These are phyloP conservation scores for Cyclotella choctawhatcheeana DNA, from an alignment of 108 stramenopile genomes.

Conservation along the genomic window DNA sequence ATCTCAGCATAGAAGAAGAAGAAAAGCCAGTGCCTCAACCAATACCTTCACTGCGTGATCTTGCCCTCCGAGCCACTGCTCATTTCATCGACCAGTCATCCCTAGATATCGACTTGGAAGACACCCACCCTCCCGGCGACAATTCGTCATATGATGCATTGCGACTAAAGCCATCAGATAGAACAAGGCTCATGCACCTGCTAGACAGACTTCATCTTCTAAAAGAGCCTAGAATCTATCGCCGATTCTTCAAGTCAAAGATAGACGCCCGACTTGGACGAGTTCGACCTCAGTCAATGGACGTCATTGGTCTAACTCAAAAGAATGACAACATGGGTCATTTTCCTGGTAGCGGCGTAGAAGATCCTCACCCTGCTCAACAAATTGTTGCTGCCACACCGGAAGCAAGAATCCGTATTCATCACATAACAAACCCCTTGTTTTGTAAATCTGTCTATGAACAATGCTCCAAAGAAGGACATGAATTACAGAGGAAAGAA, in stretches of 20 bases:
- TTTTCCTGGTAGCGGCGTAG: slow-evolving; percentile 50
- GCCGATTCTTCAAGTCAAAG: slow-evolving; percentile 72
- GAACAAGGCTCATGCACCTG: slow-evolving; percentile 72
- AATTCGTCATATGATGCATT: slow-evolving; percentile 67
- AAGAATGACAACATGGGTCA: slow-evolving; percentile 85
- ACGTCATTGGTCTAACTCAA: slow-evolving; percentile 81
- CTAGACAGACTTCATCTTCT: slow-evolving; percentile 74
- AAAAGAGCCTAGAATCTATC: slow-evolving; percentile 72
- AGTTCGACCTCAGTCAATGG: slow-evolving; percentile 63
- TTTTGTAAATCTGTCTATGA: slow-evolving; percentile 29
- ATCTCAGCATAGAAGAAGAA: slow-evolving; percentile 32
- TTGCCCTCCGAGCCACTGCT: slow-evolving; percentile 78
- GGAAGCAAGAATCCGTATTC: slow-evolving; percentile 53
- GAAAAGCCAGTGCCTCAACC: slow-evolving; percentile 60
- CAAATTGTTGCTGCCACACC: slow-evolving; percentile 16
- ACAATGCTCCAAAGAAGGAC: slow-evolving; percentile 11
- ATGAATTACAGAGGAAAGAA: slow-evolving; percentile 53
- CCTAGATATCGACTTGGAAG: slow-evolving; percentile 65
- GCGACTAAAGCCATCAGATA: slow-evolving; percentile 60
- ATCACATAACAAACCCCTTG: slow-evolving; percentile 71
- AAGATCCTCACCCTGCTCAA: slow-evolving; percentile 44
- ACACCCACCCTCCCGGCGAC: slow-evolving; percentile 81
- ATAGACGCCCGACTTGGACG: slow-evolving; percentile 62
- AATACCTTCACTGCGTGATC: slow-evolving; percentile 79
- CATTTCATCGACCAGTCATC: slow-evolving; percentile 69